phyloP scores from a whole-genome alignment of 345 rosid species.

The Syzygium aromaticum region DNA sequence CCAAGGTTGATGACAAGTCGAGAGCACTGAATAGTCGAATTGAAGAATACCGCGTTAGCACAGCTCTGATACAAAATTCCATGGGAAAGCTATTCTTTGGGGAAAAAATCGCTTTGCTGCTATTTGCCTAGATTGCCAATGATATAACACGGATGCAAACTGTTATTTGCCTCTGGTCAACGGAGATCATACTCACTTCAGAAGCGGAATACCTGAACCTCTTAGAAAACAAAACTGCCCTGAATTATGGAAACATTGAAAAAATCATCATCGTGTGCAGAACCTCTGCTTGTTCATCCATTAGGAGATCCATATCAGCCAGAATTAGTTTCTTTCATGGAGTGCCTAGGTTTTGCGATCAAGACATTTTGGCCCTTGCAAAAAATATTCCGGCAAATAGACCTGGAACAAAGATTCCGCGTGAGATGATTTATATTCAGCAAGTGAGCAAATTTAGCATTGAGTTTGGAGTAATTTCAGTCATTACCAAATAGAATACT shows the following conservation, averaged over 20 bases:
- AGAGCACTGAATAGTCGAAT: not conserved
- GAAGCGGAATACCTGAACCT: not conserved
- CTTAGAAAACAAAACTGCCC: not conserved
- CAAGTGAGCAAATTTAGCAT: not conserved
- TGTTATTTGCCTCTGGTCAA: not conserved
- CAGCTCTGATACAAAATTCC: not conserved
- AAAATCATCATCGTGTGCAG: not conserved
- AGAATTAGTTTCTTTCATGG: not conserved
- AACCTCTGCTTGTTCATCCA: not conserved
- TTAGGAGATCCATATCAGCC: not conserved
- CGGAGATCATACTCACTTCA: not conserved
- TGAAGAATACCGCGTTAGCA: not conserved
- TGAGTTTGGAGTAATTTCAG: not conserved
- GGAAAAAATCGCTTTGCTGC: not conserved
- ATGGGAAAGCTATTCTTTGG: not conserved
- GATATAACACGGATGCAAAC: not conserved
- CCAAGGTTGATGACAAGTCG: not conserved
- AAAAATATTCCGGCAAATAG: conserved; percentile 76
- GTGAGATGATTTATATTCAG: not conserved
- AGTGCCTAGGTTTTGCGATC: conserved; percentile 2
- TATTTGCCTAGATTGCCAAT: not conserved
- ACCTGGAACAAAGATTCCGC: conserved; percentile 37
- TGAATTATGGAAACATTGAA: not conserved
- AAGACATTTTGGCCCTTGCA: conserved; percentile 86
- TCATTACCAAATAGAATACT: conserved; percentile 78